Percentiles rank a stretch among this genome's conserved stretches.
phyloP scores from a whole-genome alignment of 805 yeast genomes.

The Kluyveromyces siamensis region DNA sequence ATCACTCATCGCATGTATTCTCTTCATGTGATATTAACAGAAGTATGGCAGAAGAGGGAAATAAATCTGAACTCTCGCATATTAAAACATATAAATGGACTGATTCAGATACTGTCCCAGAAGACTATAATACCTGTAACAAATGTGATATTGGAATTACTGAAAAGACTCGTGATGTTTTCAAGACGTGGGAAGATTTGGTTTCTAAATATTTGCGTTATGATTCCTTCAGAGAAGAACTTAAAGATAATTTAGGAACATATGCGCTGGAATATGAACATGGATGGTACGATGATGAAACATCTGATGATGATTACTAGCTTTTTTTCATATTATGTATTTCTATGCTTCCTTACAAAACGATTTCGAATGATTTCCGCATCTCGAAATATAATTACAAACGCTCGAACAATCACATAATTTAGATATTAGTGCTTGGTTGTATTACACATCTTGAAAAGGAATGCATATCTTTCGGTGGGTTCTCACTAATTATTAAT shows the following conservation, averaged over 20 bases:
- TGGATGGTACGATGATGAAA: constrained; percentile 43
- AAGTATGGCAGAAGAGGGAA: neutral
- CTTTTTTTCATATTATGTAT: neutral
- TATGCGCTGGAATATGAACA: constrained; percentile 39
- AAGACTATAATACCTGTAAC: constrained; percentile 9
- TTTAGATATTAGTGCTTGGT: too few relatives aligned
- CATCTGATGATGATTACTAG: constrained; percentile 29
- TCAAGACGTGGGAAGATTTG: constrained; percentile 24
- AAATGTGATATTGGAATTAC: constrained; percentile 13
- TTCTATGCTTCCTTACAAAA: neutral
- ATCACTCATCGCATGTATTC: constrained; percentile 12
- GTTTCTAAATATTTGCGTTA: constrained; percentile 25
- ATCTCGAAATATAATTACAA: too few relatives aligned
- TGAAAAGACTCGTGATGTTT: constrained; percentile 23
- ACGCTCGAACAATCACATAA: too few relatives aligned
- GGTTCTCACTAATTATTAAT: too few relatives aligned
- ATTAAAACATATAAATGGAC: constrained; percentile 14
- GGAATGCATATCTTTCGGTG: too few relatives aligned
- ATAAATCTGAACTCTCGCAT: constrained; percentile 1
- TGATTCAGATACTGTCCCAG: constrained; percentile 25
- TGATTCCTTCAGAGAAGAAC: constrained; percentile 44
- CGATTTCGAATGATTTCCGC: neutral
- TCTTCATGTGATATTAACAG: constrained; percentile 15
- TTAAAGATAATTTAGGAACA: constrained; percentile 39
- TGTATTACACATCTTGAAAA: too few relatives aligned